Percentiles rank a stretch among this genome's conserved stretches.
phyloP scores from a whole-genome alignment of 148 eudicot genomes.

The Dysphania ambrosioides region DNA sequence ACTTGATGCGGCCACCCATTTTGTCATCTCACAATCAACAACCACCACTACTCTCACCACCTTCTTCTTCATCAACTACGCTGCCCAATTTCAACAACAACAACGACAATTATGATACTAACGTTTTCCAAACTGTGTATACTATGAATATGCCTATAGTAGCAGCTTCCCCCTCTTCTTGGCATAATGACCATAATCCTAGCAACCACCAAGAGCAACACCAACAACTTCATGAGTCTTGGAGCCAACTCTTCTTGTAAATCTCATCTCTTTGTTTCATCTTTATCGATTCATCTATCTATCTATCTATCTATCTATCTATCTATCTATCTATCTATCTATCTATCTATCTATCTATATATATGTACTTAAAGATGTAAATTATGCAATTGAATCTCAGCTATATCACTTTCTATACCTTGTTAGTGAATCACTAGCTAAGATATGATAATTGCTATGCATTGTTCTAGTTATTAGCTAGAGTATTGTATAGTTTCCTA shows the following conservation, averaged over 20 bases:
- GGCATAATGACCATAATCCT: constrained; percentile 25
- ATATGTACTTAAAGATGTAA: no score
- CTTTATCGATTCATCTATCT: background rate
- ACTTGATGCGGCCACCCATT: constrained; percentile 36
- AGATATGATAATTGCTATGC: no score
- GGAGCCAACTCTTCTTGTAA: constrained; percentile 74
- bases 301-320: background rate
- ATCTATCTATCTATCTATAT: no score
- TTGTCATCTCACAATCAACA: constrained; percentile 23
- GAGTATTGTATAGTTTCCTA: background rate
- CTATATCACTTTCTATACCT: background rate
- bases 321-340: no score
- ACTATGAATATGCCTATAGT: constrained; percentile 11
- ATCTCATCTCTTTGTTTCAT: background rate
- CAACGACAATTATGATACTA: background rate
- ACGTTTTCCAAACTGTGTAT: constrained; percentile 18
- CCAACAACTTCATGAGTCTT: constrained; percentile 51
- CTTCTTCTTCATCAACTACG: no score
- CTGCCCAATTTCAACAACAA: background rate
- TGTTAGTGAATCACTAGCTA: background rate
- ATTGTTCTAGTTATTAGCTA: no score
- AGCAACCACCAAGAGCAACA: constrained; percentile 33
- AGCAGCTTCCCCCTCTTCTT: constrained; percentile 23
- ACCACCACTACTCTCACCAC: constrained; percentile 2
- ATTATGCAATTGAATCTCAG: no score